Conservation (phyloP, 352 stramenopile genomes). For the Pythium diclinum region DNA sequence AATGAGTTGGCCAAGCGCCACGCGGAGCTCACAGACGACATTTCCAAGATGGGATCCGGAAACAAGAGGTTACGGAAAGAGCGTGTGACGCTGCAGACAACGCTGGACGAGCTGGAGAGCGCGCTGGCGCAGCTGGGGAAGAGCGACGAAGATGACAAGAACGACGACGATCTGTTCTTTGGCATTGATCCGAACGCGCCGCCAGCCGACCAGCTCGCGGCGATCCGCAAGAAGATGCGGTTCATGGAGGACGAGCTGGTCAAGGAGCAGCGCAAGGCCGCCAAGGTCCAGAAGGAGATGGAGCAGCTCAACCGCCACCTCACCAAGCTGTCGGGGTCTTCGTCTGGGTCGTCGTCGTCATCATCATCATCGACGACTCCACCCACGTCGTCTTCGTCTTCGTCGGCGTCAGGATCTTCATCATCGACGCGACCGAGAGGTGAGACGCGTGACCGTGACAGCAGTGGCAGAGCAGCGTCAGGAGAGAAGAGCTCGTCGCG, state of each 20-base stretch:
- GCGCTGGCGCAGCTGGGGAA: slow-evolving; percentile 61
- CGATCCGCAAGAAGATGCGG: slow-evolving; percentile 63
- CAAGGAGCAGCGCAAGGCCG: slow-evolving; percentile 77
- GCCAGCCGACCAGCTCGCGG: slow-evolving; percentile 52
- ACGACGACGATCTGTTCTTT: slow-evolving; percentile 73
- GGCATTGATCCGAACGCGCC: slow-evolving; percentile 61
- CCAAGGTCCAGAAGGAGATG: slow-evolving; percentile 79
- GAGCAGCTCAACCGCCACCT: slow-evolving; percentile 81
- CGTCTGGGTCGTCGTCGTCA: slow-evolving; percentile 30
- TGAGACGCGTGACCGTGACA: slow-evolving; percentile 19
- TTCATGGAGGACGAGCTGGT: slow-evolving; percentile 76
- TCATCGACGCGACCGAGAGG: slow-evolving; percentile 21
- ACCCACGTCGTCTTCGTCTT: slow-evolving; percentile 29
- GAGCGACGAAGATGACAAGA: slow-evolving; percentile 55
- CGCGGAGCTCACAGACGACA: slow-evolving; percentile 77
- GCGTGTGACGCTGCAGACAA: slow-evolving; percentile 55
- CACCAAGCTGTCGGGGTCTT: slow-evolving; percentile 37
- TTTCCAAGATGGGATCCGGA: slow-evolving; percentile 75
- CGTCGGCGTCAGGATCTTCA: slow-evolving; percentile 12
- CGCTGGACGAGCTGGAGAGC: slow-evolving; percentile 71
- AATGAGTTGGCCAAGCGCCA: slow-evolving; percentile 77
- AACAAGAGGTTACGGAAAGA: slow-evolving; percentile 86
- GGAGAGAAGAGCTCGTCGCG: background rate
- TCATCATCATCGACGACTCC: slow-evolving; percentile 6
- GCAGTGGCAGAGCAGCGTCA: background rate